Base-by-base conservation (phyloP, 2,329 filamentous ascomycete species). In the Trichophyton schoenleinii region DNA sequence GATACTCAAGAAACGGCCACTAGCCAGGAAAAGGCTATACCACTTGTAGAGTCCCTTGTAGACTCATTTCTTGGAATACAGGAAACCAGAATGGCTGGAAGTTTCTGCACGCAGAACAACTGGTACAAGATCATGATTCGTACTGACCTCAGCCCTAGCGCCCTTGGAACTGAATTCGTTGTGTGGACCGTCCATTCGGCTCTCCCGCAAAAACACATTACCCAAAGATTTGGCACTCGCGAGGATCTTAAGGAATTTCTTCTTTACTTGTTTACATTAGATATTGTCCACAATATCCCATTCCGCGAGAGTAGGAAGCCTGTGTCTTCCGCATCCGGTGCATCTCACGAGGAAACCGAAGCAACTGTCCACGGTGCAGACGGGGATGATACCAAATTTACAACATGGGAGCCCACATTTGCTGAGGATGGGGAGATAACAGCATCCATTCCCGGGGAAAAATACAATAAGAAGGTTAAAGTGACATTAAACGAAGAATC, bases 21-120 rank as follows among this genome's bases (percentile, higher is more conserved):
- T 36, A 62, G 60, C 41, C 65, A 68, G 20, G 65, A 58, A 18
- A 52, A 25, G 11, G 61, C 64, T 53, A 60, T 13, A 25, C 65
- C 3, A 59, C 68, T 4, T 28, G 70, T 74, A 20, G 79, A 81
- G 64, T 64, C 68, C 1, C 70, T 78, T 1, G 67, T 80, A 2
- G 69, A 71, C 42, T 67, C 71, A 1, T 74, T 81, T 60, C 70
- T 76, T 7, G 67, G 70, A 3, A 73, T 74, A 7, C 69, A 80
- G 1, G 75, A 80, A 64, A 76, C 75, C 0, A 73, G 72, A 2
- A 72, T 77, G 41, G 71, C 69, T 1, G 70, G 74, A 8, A 67
- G 68, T 1, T 68, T 81, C 44, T 60, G 68, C 42, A 70, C 69
- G 1, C 64, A 68, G n/a, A 63, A 66, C 22, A 71, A 69, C 62